Conservation (phyloP, 2,329 filamentous ascomycete species). For the Aspergillus fijiensis region DNA sequence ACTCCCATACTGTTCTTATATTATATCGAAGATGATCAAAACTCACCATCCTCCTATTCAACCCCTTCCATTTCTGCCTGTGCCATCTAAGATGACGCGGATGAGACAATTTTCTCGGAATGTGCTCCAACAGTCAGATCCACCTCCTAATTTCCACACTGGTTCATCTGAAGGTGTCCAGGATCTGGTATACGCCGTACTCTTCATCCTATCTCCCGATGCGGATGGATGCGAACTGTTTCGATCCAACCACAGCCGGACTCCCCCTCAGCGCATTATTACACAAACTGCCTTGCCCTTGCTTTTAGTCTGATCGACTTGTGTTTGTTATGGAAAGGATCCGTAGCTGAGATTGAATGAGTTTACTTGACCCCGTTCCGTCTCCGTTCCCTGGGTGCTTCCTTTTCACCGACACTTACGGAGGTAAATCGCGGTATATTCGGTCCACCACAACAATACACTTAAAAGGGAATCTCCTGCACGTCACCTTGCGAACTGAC, state of each 20-base stretch:
- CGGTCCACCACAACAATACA: background rate
- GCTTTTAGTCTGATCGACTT: constrained; percentile 2
- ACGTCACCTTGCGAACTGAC: background rate
- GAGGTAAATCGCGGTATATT: background rate
- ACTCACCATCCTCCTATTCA: too few relatives aligned
- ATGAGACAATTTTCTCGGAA: background rate
- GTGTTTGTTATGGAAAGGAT: constrained; percentile 4
- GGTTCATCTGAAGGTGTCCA: constrained; percentile 20
- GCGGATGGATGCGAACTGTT: constrained; percentile 10
- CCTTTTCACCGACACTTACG: constrained; percentile 8
- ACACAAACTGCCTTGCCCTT: constrained; percentile 6
- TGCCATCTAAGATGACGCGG: background rate
- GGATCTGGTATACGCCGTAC: constrained; percentile 27
- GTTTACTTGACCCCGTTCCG: background rate
- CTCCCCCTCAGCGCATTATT: constrained; percentile 1
- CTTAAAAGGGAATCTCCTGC: background rate
- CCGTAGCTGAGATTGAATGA: background rate
- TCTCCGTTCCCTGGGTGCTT: background rate
- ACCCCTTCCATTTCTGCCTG: background rate
- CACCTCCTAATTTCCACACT: constrained; percentile 21
- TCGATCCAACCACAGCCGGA: constrained; percentile 3
- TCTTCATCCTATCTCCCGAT: constrained; percentile 24
- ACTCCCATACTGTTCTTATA: too few relatives aligned
- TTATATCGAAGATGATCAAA: too few relatives aligned
- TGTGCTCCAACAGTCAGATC: constrained; percentile 10